Evolutionary conservation across 2,329 filamentous ascomycete species (phyloP), one percentile per base, ranked within the genome.

Genomic region (Tolypocladium guangdongense): DNA sequence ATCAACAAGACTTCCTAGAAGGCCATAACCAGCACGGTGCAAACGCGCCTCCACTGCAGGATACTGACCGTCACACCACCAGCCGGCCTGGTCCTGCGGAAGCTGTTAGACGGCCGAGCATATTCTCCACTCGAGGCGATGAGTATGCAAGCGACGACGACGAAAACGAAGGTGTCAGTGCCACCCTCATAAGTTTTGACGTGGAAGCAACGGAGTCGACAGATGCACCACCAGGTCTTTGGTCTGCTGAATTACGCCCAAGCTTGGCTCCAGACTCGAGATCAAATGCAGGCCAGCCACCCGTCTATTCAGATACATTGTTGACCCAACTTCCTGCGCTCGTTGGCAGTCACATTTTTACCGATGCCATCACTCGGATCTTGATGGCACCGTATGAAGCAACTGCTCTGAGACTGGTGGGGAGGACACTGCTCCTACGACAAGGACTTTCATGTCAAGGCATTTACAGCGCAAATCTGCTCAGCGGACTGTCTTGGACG

Each of bases 171-270:
- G 71, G 75, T 49, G 68, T 82, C 27, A 79, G 74, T 52, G 75
- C 78, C 1, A 81, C 79, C 0, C 66, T 83, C 6, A 82, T 83
- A 51, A 82, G 78, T 57, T 82, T 83, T 53, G 80, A 83, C 53
- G 78, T 83, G 32, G 80, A 83, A 57, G 76, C 79, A 0, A 76
- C 74, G 4, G 79, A 82, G 48, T 69, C 77, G 0, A 73, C 70
- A 3, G 76, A 80, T 49, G 71, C 72, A 3, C 75, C 75, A 1
- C 68, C 75, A 2, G 79, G 77, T 16, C 63, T 78, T 1, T 83
- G 80, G 80, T 80, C 77, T 4, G 80, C 80, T 14, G 80, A 83
- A 60, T 64, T 83, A 20, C 74, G 80, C 0, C 78, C 79, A 3
- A 82, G 75, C 55, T 64, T 67, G 30, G 65, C 65, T 1, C 54